Evolutionary conservation across 305 asterid species (phyloP).

Genomic region (Caryopteris hybrid): DNA sequence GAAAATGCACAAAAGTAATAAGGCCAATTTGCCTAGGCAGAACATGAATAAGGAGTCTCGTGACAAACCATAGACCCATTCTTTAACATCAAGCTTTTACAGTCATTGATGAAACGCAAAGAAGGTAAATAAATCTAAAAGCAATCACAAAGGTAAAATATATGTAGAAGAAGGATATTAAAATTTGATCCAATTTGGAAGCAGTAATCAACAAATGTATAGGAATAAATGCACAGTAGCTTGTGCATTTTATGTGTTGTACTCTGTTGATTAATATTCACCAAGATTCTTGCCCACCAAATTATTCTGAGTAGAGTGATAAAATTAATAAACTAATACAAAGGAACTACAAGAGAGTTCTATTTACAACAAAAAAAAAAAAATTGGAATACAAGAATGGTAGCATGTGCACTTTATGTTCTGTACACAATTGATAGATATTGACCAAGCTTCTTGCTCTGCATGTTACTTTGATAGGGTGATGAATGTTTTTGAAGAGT

Average conservation of each 20-base stretch:
- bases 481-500: too few species aligned
- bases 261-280: background rate
- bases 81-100: background rate
- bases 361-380: background rate
- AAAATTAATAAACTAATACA: background rate
- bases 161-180: background rate
- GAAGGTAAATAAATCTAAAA: background rate
- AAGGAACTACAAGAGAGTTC: background rate
- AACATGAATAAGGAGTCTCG: background rate
- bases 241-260: background rate
- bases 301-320: background rate
- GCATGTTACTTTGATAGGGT: too few species aligned
- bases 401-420: too few species aligned
- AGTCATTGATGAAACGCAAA: background rate
- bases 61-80: background rate
- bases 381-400: background rate
- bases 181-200: background rate
- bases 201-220: background rate
- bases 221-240: background rate
- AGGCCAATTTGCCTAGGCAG: background rate
- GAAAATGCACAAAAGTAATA: conserved; percentile 3
- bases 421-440: too few species aligned
- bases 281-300: background rate
- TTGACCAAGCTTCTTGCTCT: too few species aligned
- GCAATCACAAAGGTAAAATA: background rate